phyloP scores from a whole-genome alignment of 2,329 filamentous ascomycete genomes.

The Ascocoryne sarcoides region DNA sequence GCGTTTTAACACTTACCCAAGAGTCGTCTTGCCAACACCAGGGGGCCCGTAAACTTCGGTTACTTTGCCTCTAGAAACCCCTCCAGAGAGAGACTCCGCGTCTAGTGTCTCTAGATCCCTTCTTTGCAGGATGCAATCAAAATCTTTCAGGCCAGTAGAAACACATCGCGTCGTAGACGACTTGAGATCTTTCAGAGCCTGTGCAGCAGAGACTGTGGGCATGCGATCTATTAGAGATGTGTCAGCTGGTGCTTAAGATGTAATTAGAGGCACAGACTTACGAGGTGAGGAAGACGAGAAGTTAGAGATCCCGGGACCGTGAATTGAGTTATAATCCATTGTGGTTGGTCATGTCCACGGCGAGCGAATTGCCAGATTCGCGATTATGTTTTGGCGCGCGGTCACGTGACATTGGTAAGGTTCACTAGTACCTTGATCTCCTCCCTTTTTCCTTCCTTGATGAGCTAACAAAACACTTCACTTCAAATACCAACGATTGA shows the following conservation, averaged over 20 bases:
- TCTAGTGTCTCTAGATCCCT: constrained; percentile 10
- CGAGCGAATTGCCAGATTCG: too few species aligned
- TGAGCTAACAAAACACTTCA: too few species aligned
- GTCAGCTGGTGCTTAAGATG: constrained; percentile 4
- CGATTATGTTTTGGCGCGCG: too few species aligned
- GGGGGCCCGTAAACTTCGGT: constrained; percentile 85
- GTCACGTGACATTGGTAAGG: too few species aligned
- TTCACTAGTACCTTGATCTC: too few species aligned
- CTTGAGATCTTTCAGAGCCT: constrained; percentile 55
- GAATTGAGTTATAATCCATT: constrained; percentile 52
- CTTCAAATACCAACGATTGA: too few species aligned
- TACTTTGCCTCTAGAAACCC: constrained; percentile 66
- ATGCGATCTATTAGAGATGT: constrained; percentile 55
- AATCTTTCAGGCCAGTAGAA: constrained; percentile 43
- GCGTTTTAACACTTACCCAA: constrained; percentile 49
- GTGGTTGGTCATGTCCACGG: background rate
- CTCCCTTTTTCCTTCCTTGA: too few species aligned
- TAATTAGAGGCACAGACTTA: constrained; percentile 10
- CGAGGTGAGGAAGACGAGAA: constrained; percentile 34
- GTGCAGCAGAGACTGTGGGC: constrained; percentile 67
- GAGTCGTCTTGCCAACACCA: constrained; percentile 73
- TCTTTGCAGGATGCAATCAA: constrained; percentile 42
- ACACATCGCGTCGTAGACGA: constrained; percentile 42
- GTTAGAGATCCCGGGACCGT: constrained; percentile 52
- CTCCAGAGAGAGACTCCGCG: constrained; percentile 34